Conservation (phyloP, 2,329 filamentous ascomycete species). For the Pestalotiopsis fici region DNA sequence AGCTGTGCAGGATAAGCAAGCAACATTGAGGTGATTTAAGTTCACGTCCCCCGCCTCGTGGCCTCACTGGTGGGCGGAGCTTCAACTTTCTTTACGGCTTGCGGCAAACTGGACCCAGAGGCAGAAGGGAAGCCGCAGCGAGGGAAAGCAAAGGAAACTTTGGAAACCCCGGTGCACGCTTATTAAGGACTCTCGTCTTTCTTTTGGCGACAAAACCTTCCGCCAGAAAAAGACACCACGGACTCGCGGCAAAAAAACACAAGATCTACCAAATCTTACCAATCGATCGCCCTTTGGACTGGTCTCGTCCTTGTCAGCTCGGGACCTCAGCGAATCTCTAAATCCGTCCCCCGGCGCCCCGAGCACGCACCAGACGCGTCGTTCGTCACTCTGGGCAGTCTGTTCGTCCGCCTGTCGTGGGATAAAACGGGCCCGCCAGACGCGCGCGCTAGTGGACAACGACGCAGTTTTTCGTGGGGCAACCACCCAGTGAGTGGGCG, state of each 20-base stretch:
- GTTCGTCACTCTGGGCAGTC: too few species aligned
- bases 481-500: neutral
- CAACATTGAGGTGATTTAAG: neutral
- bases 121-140: neutral
- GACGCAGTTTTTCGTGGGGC: neutral
- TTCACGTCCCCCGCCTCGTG: neutral
- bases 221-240: neutral
- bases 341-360: neutral
- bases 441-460: neutral
- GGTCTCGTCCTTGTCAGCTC: neutral
- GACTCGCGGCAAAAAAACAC: neutral
- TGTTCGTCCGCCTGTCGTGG: neutral
- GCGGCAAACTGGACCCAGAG: neutral
- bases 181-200: neutral
- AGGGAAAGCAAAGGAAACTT: neutral
- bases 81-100: neutral
- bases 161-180: neutral
- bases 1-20: neutral
- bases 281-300: too few species aligned
- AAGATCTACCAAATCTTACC: neutral
- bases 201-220: neutral
- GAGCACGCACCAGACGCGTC: neutral
- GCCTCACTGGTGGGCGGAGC: neutral
- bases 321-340: neutral
- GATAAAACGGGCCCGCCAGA: neutral